A percentile compares a stretch with the other conserved stretches of the same genome.
phyloP scores from a whole-genome alignment of 805 yeast genomes.

The Metschnikowia bowlesiae region DNA sequence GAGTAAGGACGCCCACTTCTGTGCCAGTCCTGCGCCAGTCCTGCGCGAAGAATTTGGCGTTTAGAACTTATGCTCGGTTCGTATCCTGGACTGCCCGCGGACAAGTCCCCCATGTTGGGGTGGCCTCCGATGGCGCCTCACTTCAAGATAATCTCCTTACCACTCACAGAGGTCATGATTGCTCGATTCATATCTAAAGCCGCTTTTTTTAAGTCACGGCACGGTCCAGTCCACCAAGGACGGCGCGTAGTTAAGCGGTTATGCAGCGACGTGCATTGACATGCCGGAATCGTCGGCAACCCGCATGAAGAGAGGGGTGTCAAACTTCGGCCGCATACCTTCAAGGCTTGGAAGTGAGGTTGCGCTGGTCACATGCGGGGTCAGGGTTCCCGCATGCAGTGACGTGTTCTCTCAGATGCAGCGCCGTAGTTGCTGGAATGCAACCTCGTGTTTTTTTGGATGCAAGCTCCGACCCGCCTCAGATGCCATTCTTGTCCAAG shows the following conservation, averaged over 20 bases:
- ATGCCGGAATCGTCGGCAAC: not conserved
- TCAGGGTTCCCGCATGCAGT: not conserved
- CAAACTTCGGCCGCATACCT: too few species aligned
- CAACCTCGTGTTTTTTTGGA: too few species aligned
- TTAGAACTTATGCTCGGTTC: constrained; percentile 51
- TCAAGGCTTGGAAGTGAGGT: too few species aligned
- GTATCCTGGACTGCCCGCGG: constrained; percentile 54
- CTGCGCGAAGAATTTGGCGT: constrained; percentile 42
- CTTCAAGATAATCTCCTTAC: constrained; percentile 36
- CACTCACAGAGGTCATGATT: constrained; percentile 43
- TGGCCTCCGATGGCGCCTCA: constrained; percentile 51
- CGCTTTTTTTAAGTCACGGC: not conserved
- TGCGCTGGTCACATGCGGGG: too few species aligned
- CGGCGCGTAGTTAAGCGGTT: constrained; percentile 11
- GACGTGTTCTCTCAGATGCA: too few species aligned
- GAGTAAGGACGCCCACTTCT: constrained; percentile 40
- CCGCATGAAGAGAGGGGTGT: too few species aligned
- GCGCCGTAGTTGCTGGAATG: too few species aligned
- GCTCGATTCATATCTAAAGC: constrained; percentile 41
- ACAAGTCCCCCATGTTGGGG: constrained; percentile 53
- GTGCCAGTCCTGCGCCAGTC: constrained; percentile 25
- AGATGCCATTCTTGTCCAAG: too few species aligned
- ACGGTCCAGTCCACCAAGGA: not conserved
- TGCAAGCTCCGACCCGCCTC: too few species aligned
- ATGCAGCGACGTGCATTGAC: not conserved